phyloP scores from a whole-genome alignment of 768 basidiomycete species.

The Lentinula sp. region DNA sequence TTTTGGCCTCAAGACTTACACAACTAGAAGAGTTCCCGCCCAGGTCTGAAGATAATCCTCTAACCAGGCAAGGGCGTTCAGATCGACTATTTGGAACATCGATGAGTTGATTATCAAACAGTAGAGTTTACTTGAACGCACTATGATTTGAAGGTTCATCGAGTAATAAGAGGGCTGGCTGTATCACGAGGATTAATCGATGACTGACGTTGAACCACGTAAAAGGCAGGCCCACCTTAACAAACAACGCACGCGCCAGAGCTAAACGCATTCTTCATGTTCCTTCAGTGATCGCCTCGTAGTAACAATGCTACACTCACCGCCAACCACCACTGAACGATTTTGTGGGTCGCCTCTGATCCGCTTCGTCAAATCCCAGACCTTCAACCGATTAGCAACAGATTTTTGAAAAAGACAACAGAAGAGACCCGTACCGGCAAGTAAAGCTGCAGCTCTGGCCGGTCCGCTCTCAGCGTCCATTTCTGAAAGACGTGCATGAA shows the following conservation, averaged over 20 bases:
- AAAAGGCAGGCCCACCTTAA: conserved; percentile 54
- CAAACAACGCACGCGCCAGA: conserved; percentile 91
- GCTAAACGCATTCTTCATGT: conserved; percentile 84
- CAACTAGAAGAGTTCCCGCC: conserved; percentile 87
- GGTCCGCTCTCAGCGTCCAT: conserved; percentile 99
- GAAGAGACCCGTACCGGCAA: conserved; percentile 57
- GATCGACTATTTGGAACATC: conserved; percentile 50
- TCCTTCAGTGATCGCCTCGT: background rate
- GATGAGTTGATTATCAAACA: conserved; percentile 60
- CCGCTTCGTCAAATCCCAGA: conserved; percentile 85
- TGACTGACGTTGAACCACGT: background rate
- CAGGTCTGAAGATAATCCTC: conserved; percentile 97
- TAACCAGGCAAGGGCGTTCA: conserved; percentile 96
- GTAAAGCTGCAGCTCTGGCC: conserved; percentile 81
- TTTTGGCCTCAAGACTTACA: conserved; percentile 41
- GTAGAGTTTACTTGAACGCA: conserved; percentile 58
- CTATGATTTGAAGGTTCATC: conserved; percentile 8
- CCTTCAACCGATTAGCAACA: conserved; percentile 35
- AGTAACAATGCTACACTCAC: conserved; percentile 26
- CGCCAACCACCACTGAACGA: conserved; percentile 97
- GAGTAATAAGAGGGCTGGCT: conserved; percentile 1
- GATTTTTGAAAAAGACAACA: background rate
- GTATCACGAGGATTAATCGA: background rate
- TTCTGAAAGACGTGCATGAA: conserved; percentile 86
- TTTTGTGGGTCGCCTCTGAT: conserved; percentile 78